Percentiles rank a stretch among this genome's conserved stretches.
Evolutionary conservation across 805 yeast genomes (phyloP).

Genomic region (Cyberlindnera nakhonratchasimensis): DNA sequence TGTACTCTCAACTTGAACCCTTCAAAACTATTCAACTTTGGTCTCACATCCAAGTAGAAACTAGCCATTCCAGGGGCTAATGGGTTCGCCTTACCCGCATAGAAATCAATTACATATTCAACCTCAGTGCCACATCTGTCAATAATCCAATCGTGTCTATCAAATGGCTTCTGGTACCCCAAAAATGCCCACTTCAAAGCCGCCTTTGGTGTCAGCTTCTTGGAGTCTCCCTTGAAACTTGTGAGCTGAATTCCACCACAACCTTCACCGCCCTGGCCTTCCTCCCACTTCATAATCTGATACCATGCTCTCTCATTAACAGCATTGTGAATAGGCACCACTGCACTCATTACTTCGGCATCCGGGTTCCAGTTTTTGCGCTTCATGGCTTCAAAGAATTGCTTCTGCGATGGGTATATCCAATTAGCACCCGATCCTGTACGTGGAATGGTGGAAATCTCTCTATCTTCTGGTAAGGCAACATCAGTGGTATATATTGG

Average conservation of each 20-base stretch:
- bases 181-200: constrained; percentile 52
- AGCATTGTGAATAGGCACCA: constrained; percentile 90
- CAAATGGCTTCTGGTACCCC: constrained; percentile 82
- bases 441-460: constrained; percentile 78
- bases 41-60: constrained; percentile 86
- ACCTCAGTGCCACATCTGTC: constrained; percentile 79
- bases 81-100: constrained; percentile 51
- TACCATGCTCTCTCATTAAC: constrained; percentile 94
- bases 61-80: constrained; percentile 46
- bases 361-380: constrained; percentile 86
- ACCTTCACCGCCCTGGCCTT: constrained; percentile 46
- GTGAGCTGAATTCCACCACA: constrained; percentile 88
- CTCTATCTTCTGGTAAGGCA: constrained; percentile 67
- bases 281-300: constrained; percentile 82
- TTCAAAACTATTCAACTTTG: constrained; percentile 78
- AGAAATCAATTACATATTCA: constrained; percentile 93
- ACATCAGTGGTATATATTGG: constrained; percentile 35
- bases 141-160: constrained; percentile 92
- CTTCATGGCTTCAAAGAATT: constrained; percentile 90
- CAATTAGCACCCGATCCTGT: constrained; percentile 68
- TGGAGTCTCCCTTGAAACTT: constrained; percentile 85
- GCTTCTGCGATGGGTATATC: constrained; percentile 95
- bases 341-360: constrained; percentile 78
- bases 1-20: constrained; percentile 70
- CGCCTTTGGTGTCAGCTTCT: constrained; percentile 85